Conservation (phyloP, 1,139 yeast species). For the Nakaseomyces sp. region DNA sequence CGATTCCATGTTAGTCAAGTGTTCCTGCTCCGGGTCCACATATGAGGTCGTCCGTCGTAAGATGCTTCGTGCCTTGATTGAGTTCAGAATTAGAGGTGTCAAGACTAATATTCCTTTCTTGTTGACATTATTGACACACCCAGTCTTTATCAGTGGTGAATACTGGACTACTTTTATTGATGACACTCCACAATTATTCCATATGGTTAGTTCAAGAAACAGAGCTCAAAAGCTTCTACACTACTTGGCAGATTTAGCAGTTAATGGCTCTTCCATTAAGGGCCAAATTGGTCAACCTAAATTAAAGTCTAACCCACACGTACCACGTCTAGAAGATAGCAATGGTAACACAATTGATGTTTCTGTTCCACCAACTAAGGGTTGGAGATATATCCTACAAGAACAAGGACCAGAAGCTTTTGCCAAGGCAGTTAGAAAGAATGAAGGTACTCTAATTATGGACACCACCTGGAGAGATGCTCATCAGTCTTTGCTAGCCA, state of each 20-base stretch:
- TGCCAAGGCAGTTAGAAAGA: slow-evolving; percentile 76
- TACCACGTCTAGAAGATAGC: slow-evolving; percentile 64
- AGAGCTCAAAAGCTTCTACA: slow-evolving; percentile 90
- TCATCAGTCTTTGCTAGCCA: slow-evolving; percentile 95
- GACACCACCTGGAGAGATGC: slow-evolving; percentile 99
- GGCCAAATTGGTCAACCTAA: slow-evolving; percentile 94
- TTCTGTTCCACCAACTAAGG: slow-evolving; percentile 51
- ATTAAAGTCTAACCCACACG: slow-evolving; percentile 59
- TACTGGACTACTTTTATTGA: slow-evolving; percentile 99
- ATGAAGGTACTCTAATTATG: slow-evolving; percentile 84
- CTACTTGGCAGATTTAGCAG: slow-evolving; percentile 85
- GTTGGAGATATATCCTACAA: slow-evolving; percentile 86
- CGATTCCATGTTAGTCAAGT: slow-evolving; percentile 97
- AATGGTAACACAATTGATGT: slow-evolving; percentile 50
- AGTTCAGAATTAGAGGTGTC: slow-evolving; percentile 97
- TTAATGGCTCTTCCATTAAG: slow-evolving; percentile 88
- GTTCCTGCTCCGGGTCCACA: slow-evolving; percentile 93
- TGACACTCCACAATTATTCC: slow-evolving; percentile 93
- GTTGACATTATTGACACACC: slow-evolving; percentile 85
- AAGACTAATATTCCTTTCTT: slow-evolving; percentile 96
- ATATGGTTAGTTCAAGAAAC: slow-evolving; percentile 90
- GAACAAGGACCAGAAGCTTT: slow-evolving; percentile 82
- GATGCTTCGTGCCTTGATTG: slow-evolving; percentile 93
- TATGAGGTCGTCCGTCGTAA: slow-evolving; percentile 95
- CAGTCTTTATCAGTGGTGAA: slow-evolving; percentile 75